Base-by-base conservation (phyloP, 2,329 filamentous ascomycete genomes). In the Pseudogymnoascus sp. region DNA sequence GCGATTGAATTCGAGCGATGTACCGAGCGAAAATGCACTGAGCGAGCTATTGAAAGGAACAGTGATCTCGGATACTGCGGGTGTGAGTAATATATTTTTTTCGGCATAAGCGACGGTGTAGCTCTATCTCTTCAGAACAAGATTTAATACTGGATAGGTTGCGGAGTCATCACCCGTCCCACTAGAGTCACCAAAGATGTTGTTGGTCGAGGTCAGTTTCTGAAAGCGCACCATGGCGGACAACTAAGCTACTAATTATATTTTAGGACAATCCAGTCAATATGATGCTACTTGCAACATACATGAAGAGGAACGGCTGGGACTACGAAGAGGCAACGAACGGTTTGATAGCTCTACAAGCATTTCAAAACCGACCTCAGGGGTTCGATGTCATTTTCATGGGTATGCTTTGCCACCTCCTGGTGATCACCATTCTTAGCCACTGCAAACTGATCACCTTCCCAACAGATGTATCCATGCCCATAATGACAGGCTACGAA, bases 401-500 rank as follows among this genome's bases (percentile, higher is more conserved):
- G 79, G 81, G 75, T 75, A 70, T 66, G 67, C 12, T 34, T 64
- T 45, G 18, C 31, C 11, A 26, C 37, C 31, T 14, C 4, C 39
- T 42, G 10, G 21, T 4, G 31, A n/a, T 45, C 23, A 5, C 26
- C 26, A 11, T 18, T 34, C n/a, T 18, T n/a, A 57, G 29, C 10
- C 26, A 57, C n/a, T 4, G 8, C n/a, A 18, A 6, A 6, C 51
- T 57, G 18, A 34, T 18, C 26, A 34, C 10, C 51, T 77, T 72
- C 29, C 60, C 68, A 10, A 69, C 68, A 75, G 82, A 84, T 67
- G 75, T 83, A 4, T 79, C 78, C 61, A 84, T 84, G 82, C 82
- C 82, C 0, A 73, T 83, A 5, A 80, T 83, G 73, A 76, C 82
- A 63, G 80, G 79, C 0, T 71, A 80, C 12, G 76, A 80, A 62